Percentiles rank a stretch among this genome's conserved stretches.
phyloP scores from a whole-genome alignment of 768 basidiomycete species.

The Boletellus ananas region DNA sequence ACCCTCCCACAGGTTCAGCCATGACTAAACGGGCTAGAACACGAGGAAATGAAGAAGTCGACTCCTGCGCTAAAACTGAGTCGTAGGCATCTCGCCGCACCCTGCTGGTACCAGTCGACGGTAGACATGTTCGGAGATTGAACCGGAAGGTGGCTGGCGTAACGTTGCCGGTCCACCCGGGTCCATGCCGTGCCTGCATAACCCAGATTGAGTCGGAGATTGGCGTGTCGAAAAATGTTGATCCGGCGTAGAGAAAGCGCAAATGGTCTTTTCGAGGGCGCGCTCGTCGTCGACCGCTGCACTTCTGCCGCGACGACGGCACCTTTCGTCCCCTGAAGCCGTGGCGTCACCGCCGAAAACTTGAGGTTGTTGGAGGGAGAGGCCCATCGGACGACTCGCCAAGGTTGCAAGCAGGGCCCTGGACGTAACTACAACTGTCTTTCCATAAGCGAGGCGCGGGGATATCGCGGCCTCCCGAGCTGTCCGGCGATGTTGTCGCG shows the following conservation, averaged over 20 bases:
- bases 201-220: too few species aligned
- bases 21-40: not conserved
- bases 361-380: too few species aligned
- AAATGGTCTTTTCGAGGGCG: too few species aligned
- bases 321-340: too few species aligned
- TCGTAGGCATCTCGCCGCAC: not conserved
- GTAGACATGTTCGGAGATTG: too few species aligned
- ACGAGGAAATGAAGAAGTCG: not conserved
- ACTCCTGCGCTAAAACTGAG: not conserved
- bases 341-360: too few species aligned
- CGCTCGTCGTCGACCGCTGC: too few species aligned
- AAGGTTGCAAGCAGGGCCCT: not conserved
- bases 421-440: not conserved
- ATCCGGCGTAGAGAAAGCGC: too few species aligned
- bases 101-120: not conserved
- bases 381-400: too few species aligned
- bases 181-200: too few species aligned
- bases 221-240: too few species aligned
- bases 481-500: not conserved
- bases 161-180: not conserved
- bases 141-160: not conserved
- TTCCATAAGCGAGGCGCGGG: slow-evolving; percentile 1
- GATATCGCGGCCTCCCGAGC: slow-evolving; percentile 1
- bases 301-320: too few species aligned
- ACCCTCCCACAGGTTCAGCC: not conserved